Conservation (phyloP, 2,329 filamentous ascomycete genomes). For the Penicillium glabrum region DNA sequence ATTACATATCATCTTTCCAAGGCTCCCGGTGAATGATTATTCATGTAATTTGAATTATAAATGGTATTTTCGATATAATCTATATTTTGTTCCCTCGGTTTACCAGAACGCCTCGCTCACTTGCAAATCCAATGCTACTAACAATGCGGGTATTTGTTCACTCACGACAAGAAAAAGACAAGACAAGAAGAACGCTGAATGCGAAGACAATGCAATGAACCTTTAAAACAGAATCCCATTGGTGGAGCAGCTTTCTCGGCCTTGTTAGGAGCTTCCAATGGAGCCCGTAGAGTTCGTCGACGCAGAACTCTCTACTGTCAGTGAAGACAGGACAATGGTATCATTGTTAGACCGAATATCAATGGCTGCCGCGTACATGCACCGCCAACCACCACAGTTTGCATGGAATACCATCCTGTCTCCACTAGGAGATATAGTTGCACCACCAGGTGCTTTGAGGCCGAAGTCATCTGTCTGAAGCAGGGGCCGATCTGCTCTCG, state of each 20-base stretch:
- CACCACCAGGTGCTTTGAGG: slow-evolving; percentile 27
- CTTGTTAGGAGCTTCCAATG: background rate
- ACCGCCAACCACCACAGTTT: slow-evolving; percentile 23
- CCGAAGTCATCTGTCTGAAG: slow-evolving; percentile 32
- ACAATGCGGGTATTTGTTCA: background rate
- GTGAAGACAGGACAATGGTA: slow-evolving; percentile 12
- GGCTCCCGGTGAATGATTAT: background rate
- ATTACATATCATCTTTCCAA: background rate
- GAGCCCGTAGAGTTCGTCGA: slow-evolving; percentile 2
- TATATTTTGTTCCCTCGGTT: background rate
- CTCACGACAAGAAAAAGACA: background rate
- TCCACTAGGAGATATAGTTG: slow-evolving; percentile 25
- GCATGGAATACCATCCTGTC: slow-evolving; percentile 32
- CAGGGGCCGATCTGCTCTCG: slow-evolving; percentile 29
- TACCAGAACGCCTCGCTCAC: background rate
- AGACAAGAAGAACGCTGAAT: background rate
- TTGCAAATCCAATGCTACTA: background rate
- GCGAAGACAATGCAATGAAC: background rate
- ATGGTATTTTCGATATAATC: background rate
- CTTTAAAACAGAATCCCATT: background rate
- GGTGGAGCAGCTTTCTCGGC: background rate
- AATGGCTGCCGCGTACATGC: slow-evolving; percentile 28
- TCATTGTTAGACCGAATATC: slow-evolving; percentile 19
- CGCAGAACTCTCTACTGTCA: slow-evolving; percentile 2
- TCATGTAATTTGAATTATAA: background rate